Evolutionary conservation across 495 filamentous ascomycete species (phyloP).

Genomic region (Xylaria scruposa): DNA sequence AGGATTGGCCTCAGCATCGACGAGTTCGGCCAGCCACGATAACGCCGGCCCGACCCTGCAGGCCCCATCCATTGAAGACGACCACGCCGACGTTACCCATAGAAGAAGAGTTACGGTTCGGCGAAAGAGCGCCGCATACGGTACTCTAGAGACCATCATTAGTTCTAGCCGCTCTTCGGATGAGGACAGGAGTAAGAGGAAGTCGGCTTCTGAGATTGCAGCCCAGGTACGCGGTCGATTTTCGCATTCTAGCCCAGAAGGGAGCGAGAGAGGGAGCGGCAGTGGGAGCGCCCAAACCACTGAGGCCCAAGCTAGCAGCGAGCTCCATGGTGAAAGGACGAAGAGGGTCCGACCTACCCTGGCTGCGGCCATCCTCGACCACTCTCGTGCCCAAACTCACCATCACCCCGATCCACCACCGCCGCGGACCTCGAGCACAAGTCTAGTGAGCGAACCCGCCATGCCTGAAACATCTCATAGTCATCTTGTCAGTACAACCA

Average conservation of each 20-base stretch:
- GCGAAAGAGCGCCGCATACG: slow-evolving; percentile 56
- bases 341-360: slow-evolving; percentile 23
- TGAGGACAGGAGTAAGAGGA: slow-evolving; percentile 56
- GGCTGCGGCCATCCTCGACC: slow-evolving; percentile 24
- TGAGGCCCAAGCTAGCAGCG: slow-evolving; percentile 33
- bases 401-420: slow-evolving; percentile 20
- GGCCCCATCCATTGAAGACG: slow-evolving; percentile 54
- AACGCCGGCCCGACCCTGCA: slow-evolving; percentile 54
- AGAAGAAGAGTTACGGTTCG: slow-evolving; percentile 41
- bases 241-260: slow-evolving; percentile 39
- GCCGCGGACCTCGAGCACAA: slow-evolving; percentile 36
- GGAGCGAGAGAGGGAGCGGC: slow-evolving; percentile 25
- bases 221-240: slow-evolving; percentile 55
- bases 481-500: slow-evolving; percentile 40
- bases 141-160: slow-evolving; percentile 64
- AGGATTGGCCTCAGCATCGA: slow-evolving; percentile 27
- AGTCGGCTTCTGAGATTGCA: slow-evolving; percentile 55
- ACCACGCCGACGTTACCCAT: slow-evolving; percentile 36
- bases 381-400: slow-evolving; percentile 19
- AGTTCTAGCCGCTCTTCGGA: slow-evolving; percentile 62
- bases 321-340: slow-evolving; percentile 22
- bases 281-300: slow-evolving; percentile 29
- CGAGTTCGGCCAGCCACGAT: slow-evolving; percentile 26
- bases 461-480: slow-evolving; percentile 53
- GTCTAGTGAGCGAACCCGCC: slow-evolving; percentile 54